These are phyloP conservation scores for Monascus ruber DNA, from an alignment of 2,329 filamentous ascomycete species.

Conservation along the genomic window DNA sequence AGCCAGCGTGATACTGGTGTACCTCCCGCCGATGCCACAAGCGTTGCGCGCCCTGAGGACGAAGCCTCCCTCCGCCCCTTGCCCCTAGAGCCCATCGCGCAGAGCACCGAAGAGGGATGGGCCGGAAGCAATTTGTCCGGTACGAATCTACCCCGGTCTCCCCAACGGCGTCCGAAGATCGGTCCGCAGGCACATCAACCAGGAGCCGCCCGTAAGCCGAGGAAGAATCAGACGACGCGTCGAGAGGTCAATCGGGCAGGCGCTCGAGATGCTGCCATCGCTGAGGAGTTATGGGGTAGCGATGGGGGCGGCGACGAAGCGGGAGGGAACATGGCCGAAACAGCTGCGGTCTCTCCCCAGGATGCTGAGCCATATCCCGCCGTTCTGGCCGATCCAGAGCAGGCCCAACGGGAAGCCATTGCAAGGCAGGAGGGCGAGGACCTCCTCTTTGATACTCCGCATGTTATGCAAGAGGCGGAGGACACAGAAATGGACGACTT, in stretches of 20 bases:
- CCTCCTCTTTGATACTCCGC: slow-evolving; percentile 6
- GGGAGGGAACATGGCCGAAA: slow-evolving; percentile 2
- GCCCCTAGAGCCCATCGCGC: slow-evolving; percentile 3
- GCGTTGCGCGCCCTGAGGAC: slow-evolving; percentile 2
- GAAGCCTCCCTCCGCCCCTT: slow-evolving; percentile 2
- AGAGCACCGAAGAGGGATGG: slow-evolving; percentile 1
- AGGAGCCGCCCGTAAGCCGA: slow-evolving; percentile 4
- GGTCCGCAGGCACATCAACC: slow-evolving; percentile 4
- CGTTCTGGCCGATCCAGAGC: slow-evolving; percentile 5
- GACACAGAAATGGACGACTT: slow-evolving; percentile 3
- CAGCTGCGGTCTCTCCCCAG: slow-evolving; percentile 2
- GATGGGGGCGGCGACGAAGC: slow-evolving; percentile 2
- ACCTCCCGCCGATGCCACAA: slow-evolving; percentile 2
- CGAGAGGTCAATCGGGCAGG: slow-evolving; percentile 6
- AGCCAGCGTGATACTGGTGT: slow-evolving; percentile 5
- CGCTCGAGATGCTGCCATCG: slow-evolving; percentile 7
- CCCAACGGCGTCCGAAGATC: slow-evolving; percentile 3
- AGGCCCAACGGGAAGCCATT: slow-evolving; percentile 6
- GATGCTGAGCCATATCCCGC: slow-evolving; percentile 6
- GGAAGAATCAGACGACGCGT: slow-evolving; percentile 5
- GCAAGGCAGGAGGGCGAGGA: slow-evolving; percentile 6
- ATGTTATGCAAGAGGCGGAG: slow-evolving; percentile 3
- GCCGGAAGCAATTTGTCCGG: background rate
- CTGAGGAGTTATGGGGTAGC: slow-evolving; percentile 6
- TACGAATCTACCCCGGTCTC: slow-evolving; percentile 4